Evolutionary conservation across 2,329 filamentous ascomycete genomes (phyloP).

Genomic region (Lachnellula willkommii): DNA sequence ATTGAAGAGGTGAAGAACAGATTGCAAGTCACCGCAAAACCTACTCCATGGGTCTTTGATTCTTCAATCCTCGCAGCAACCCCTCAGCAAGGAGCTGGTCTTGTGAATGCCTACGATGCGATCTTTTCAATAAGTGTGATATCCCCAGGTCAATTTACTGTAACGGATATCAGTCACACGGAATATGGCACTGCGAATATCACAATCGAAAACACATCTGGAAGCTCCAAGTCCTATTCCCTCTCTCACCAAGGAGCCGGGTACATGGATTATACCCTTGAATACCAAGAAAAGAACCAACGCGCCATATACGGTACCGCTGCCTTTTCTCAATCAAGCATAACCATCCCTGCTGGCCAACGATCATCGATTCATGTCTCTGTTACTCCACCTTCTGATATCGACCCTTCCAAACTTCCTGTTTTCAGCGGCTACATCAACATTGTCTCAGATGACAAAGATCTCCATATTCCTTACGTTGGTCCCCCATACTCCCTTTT

Average conservation of each 20-base stretch:
- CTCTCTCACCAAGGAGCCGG: slow-evolving; percentile 23
- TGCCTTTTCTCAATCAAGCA: slow-evolving; percentile 14
- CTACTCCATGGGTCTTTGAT: slow-evolving; percentile 27
- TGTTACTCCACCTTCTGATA: slow-evolving; percentile 12
- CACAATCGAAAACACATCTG: slow-evolving; percentile 24
- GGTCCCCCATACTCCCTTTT: slow-evolving; percentile 25
- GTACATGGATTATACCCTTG: slow-evolving; percentile 20
- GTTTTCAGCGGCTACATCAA: slow-evolving; percentile 27
- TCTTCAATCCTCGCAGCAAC: slow-evolving; percentile 27
- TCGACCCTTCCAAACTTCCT: slow-evolving; percentile 18
- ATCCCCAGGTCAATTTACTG: slow-evolving; percentile 23
- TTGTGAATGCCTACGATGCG: slow-evolving; percentile 32
- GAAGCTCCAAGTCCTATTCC: slow-evolving; percentile 18
- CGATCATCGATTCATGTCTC: slow-evolving; percentile 16
- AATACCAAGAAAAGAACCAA: slow-evolving; percentile 16
- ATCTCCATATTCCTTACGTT: slow-evolving; percentile 24
- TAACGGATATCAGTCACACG: slow-evolving; percentile 9
- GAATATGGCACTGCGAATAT: slow-evolving; percentile 20
- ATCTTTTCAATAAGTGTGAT: slow-evolving; percentile 22
- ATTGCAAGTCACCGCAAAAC: slow-evolving; percentile 30
- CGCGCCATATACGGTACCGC: slow-evolving; percentile 22
- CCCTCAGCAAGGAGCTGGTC: slow-evolving; percentile 33
- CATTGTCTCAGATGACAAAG: slow-evolving; percentile 13
- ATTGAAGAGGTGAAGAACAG: slow-evolving; percentile 28
- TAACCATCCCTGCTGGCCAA: slow-evolving; percentile 18